These are phyloP conservation scores for Salix arbutifolia DNA, from an alignment of 345 rosid species.

Conservation along the genomic window DNA sequence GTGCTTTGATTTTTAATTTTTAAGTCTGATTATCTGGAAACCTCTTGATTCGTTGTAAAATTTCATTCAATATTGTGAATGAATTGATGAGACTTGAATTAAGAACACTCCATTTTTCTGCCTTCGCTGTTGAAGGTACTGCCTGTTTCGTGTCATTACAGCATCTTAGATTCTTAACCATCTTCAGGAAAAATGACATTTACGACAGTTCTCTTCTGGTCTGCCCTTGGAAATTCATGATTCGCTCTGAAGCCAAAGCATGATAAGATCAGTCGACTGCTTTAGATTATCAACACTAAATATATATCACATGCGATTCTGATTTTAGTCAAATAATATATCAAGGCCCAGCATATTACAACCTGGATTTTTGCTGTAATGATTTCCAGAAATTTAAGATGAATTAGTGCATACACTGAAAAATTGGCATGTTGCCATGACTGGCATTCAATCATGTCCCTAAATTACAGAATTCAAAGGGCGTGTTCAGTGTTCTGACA, in stretches of 20 bases:
- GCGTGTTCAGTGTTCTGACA: no score
- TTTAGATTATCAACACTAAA: background rate
- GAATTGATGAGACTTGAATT: constrained; percentile 19
- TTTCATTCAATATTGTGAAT: constrained; percentile 19
- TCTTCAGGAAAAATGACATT: background rate
- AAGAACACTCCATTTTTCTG: background rate
- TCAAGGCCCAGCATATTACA: background rate
- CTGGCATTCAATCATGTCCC: no score
- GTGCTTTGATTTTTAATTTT: background rate
- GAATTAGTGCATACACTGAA: no score
- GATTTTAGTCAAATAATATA: background rate
- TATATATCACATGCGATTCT: background rate
- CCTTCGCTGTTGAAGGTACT: background rate
- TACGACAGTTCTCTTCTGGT: background rate
- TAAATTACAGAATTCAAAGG: no score
- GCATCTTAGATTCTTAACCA: background rate
- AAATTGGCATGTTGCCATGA: no score
- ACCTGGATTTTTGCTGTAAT: background rate
- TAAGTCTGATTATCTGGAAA: background rate
- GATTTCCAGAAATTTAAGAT: background rate
- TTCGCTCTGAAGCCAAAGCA: background rate
- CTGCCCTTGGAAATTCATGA: background rate
- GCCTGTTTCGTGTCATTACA: background rate
- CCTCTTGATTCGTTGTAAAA: constrained; percentile 24
- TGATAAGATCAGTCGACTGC: background rate